Percentiles rank a stretch among this genome's conserved stretches.
Evolutionary conservation across 257 asterid species (phyloP).

Genomic region (Cinchona pubescens): DNA sequence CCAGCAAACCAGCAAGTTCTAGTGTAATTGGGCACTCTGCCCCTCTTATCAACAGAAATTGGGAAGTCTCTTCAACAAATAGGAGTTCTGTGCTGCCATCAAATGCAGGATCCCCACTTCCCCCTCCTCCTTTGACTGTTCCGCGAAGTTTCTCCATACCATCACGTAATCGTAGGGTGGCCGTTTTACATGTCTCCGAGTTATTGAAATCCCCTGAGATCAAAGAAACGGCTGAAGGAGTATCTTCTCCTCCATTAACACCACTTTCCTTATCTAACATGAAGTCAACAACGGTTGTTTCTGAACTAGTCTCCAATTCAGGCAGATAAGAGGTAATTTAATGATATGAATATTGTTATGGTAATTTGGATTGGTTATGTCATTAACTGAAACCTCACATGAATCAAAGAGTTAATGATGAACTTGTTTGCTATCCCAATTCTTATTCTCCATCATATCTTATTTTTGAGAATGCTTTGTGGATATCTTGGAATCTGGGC

Average conservation of each 20-base stretch:
- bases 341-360: constrained; percentile 8
- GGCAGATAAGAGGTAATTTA: constrained; percentile 65
- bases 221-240: constrained; percentile 43
- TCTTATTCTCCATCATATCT: background rate
- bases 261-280: constrained; percentile 65
- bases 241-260: constrained; percentile 74
- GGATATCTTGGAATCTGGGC: background rate
- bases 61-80: constrained; percentile 62
- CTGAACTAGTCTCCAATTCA: constrained; percentile 34
- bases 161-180: constrained; percentile 52
- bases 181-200: constrained; percentile 48
- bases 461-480: background rate
- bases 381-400: background rate
- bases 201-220: constrained; percentile 48
- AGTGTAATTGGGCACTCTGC: constrained; percentile 74
- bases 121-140: constrained; percentile 65
- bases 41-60: constrained; percentile 55
- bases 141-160: constrained; percentile 84
- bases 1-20: constrained; percentile 47
- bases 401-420: background rate
- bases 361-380: background rate
- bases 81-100: constrained; percentile 41
- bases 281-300: constrained; percentile 36
- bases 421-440: background rate
- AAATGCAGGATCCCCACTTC: constrained; percentile 65